Conservation (phyloP, 306 rosid genomes). For the Bauhinia variegata region DNA sequence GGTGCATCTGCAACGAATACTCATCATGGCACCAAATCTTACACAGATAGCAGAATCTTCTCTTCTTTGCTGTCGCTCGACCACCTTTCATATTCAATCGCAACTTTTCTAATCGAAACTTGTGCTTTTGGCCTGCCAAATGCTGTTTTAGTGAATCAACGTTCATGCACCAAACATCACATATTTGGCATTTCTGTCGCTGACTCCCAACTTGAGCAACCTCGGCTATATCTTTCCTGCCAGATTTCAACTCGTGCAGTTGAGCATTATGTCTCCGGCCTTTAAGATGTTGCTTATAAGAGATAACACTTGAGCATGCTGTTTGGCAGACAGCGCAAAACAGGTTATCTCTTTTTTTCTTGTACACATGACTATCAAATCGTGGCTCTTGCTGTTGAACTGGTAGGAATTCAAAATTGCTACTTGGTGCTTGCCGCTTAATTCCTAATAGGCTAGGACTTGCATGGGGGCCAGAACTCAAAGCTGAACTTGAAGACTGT, state of each 20-base stretch:
- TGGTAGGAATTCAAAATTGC: background rate
- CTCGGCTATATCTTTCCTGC: background rate
- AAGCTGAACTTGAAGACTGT: background rate
- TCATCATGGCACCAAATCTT: background rate
- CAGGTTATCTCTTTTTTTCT: background rate
- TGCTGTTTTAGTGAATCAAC: conserved; percentile 4
- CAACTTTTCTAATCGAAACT: background rate
- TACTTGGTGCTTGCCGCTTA: background rate
- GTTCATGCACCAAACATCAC: background rate
- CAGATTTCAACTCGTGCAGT: background rate
- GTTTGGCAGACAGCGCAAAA: background rate
- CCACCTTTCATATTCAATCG: background rate
- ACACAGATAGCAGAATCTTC: conserved; percentile 2
- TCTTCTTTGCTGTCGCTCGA: background rate
- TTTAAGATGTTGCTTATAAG: background rate
- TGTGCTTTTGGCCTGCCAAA: conserved; percentile 10
- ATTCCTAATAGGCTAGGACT: background rate
- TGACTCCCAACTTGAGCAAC: background rate
- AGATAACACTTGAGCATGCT: background rate
- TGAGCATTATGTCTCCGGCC: background rate
- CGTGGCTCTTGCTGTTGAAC: background rate
- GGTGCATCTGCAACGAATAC: conserved; percentile 1
- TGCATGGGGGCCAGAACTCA: background rate
- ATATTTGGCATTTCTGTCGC: background rate
- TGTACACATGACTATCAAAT: background rate